Evolutionary conservation across 169 alveolate genomes (phyloP).

Genomic region (Eimeria brunetti): DNA sequence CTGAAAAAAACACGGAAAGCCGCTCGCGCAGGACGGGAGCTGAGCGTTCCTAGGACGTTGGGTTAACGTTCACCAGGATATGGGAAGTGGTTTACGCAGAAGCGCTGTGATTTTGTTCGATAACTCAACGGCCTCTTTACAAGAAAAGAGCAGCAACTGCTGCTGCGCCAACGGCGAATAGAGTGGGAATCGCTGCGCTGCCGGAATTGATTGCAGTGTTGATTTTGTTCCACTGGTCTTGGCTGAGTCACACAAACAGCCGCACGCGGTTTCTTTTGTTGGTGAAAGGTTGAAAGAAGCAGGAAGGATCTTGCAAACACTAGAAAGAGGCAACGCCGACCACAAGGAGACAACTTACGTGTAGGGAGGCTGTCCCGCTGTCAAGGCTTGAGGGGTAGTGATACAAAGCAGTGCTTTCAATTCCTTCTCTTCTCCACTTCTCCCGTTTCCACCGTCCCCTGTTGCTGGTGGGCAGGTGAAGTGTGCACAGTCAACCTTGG

Average conservation of each 20-base stretch:
- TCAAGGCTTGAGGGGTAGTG: background rate
- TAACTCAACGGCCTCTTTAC: background rate
- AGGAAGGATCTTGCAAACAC: background rate
- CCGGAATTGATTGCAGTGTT: background rate
- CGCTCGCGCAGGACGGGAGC: no score
- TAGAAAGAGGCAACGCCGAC: background rate
- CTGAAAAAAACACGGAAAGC: no score
- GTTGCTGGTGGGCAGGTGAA: slow-evolving; percentile 13
- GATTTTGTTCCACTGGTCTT: background rate
- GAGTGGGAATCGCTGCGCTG: background rate
- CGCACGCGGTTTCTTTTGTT: background rate
- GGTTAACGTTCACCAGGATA: no score
- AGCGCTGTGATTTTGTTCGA: background rate
- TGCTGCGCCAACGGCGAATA: background rate
- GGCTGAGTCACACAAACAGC: background rate
- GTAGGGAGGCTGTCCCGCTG: background rate
- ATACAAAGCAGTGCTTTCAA: background rate
- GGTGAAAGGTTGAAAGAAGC: no score
- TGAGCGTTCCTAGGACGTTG: no score
- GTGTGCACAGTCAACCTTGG: slow-evolving; percentile 7
- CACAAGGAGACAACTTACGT: background rate
- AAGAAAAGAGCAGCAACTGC: background rate
- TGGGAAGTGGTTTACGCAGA: no score
- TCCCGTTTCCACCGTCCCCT: background rate
- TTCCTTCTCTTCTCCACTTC: background rate